Evolutionary conservation across 176 grass and related monocot species (phyloP).

Genomic region (Musa beccarii): DNA sequence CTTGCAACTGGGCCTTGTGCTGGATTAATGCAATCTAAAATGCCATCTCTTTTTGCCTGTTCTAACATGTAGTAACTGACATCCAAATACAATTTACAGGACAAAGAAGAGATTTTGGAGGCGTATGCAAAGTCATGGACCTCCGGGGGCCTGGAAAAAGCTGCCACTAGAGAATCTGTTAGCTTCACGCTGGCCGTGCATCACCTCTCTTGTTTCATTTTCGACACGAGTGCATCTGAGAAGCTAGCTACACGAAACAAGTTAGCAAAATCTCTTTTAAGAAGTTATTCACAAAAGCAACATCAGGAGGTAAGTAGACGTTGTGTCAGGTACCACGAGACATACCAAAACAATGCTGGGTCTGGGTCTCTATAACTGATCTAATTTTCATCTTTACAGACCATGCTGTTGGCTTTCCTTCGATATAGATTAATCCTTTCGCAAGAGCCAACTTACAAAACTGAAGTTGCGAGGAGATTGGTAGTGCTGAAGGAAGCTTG

Average conservation of each 20-base stretch:
- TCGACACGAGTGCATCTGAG: slow-evolving; percentile 16
- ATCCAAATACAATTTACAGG: slow-evolving; percentile 29
- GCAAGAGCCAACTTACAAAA: slow-evolving; percentile 20
- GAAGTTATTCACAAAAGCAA: slow-evolving; percentile 45
- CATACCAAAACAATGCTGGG: neutral
- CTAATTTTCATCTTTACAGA: slow-evolving; percentile 26
- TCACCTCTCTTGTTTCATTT: slow-evolving; percentile 63
- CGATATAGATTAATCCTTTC: slow-evolving; percentile 35
- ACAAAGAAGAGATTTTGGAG: slow-evolving; percentile 61
- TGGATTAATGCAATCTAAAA: too few species aligned
- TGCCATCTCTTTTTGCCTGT: too few species aligned
- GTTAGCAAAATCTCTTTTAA: slow-evolving; percentile 55
- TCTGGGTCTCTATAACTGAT: neutral
- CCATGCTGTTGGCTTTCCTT: slow-evolving; percentile 53
- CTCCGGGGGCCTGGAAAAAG: slow-evolving; percentile 59
- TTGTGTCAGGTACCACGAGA: neutral
- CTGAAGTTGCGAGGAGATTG: slow-evolving; percentile 41
- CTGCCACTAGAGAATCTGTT: slow-evolving; percentile 41
- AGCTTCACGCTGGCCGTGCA: slow-evolving; percentile 52
- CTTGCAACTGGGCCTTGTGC: too few species aligned
- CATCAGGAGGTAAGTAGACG: slow-evolving; percentile 44
- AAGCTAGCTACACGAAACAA: slow-evolving; percentile 45
- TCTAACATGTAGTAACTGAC: neutral
- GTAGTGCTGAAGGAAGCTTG: slow-evolving; percentile 53
- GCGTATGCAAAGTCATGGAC: slow-evolving; percentile 82